Evolutionary conservation across 768 basidiomycete genomes (phyloP), one percentile per base, ranked within the genome.

Genomic region (Leccinum sublutescens): DNA sequence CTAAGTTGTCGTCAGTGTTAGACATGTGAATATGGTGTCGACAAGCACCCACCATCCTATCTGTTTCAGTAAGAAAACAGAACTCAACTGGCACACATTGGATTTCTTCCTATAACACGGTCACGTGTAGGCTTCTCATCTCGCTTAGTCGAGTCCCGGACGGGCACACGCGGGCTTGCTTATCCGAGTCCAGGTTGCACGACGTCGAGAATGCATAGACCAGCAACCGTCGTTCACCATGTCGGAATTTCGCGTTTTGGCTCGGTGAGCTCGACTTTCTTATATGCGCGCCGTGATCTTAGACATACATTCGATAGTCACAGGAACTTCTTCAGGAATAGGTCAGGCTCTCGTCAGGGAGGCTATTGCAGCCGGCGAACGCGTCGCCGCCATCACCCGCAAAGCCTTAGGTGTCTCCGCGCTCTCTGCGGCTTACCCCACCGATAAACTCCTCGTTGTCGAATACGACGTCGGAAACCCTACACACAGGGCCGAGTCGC

Each of bases 241-340:
- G 67, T 59, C 61, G 0, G 25, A 17, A 25, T 68, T 64, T 50
- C 66, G 67, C 23, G 67, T 23, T 68, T 52, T 68, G 67, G 67
- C 53, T 68, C 55, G 57, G 66, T 68, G 54, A 52, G 67, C 63
- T 14, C 3, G 7, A 23, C 15, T 4, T 11, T 38, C 9, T 33
- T 10, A 25, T 50, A 25, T 6, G 17, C n/a, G 15, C 3, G 5
- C 50, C 12, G 10, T 45, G 38, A 8, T 58, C 55, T 67, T 23
- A 23, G 23, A 23, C 11, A 11, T 23, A 8, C 29, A 7, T 19
- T 43, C 10, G 10, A 50, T 15, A 77, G 81, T 79, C 45, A 79
- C 78, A 17, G 79, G 79, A 43, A 66, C 77, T 5, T 76, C 76
- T 1, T 58, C 75, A 1, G 78, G 79, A 17, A 74, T 81, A 40